Evolutionary conservation across 2,329 filamentous ascomycete species (phyloP), one percentile per base, ranked within the genome.

Genomic region (Knufia petricola): DNA sequence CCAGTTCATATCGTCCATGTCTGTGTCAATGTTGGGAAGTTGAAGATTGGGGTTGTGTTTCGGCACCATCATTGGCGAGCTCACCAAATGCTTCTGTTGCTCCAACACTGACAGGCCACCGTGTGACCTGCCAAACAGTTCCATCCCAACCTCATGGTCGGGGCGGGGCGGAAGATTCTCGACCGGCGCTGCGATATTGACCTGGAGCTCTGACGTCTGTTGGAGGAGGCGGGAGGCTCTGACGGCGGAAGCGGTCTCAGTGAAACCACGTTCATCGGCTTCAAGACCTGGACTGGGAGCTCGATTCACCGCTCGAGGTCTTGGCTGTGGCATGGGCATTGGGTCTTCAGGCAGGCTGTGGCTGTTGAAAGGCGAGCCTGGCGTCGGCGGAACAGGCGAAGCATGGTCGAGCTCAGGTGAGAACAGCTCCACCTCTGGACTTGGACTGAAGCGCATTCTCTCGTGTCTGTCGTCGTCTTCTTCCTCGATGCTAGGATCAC

Each of bases 221-320:
- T 58, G 55, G 61, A 44, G 66, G 52, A 69, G 63, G 53, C 65
- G 61, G 19, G 66, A 68, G 24, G 76, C 73, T 51, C 79, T 86
- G 59, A 96, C 78, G 42, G 84, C 87, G 57, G 87, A 86, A 13
- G 92, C 92, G 1, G 89, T 96, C 68, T 94, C 87, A 4, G 90
- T 95, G 63, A 98, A 98, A 66, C 96, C 92, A 62, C 85, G 86
- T 72, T 96, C 90, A 59, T 96, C 90, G 60, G 85, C 87, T 69
- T 96, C 90, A 31, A 96, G 74, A 13, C 88, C 87, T 45, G 90
- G 89, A 55, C 87, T 92, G 20, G 84, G 81, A n/a, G 83, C 84
- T 51, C 85, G 81, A 52, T 81, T 75, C 53, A 78, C 80, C 58
- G 71, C 65, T 44, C 55, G 48, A 20, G 64, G 60, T 36, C 63